Base-by-base conservation (phyloP, 1,284 basidiomycete genomes). In the Ganoderma sinense region DNA sequence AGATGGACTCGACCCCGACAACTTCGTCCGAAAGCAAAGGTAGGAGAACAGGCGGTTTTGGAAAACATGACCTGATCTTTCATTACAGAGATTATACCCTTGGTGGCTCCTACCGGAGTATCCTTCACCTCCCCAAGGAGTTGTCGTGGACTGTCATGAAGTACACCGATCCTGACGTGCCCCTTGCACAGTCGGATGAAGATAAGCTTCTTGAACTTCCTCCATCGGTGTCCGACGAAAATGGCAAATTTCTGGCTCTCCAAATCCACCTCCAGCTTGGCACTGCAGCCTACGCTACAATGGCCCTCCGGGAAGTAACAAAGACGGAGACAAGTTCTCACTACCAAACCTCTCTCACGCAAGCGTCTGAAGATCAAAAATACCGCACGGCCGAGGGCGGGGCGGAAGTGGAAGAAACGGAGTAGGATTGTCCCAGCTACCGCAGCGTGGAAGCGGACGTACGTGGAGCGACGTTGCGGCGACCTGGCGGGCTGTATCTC, bases 101-200 rank as follows among this genome's bases (percentile, higher is more conserved):
- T 33, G 91, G 91, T 66, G 98, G 98, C 8, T 96, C 97, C 0
- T 99, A 99, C 80, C 92, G 98, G 70, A 92, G 93, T 70, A 94
- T 99, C 67, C 81, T 99, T 66, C 95, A 97, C 75, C 84, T 92
- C 29, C 97, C 98, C 0, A 89, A 88, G 63, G 87, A 94, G 72
- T 83, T 98, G 51, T 88, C 90, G 0, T 98, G 95, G 94, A 84
- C 86, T 6, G 88, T 94, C 23, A 84, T 99, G 67, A 86, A 89
- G 65, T 99, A 99, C 82, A 97, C 96, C 8, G 95, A 99, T 79
- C 95, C 97, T 0, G 94, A 98, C 76, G 89, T 97, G 53, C 86
- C 95, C 11, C 88, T 99, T 36, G 93, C 94, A 2, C 96, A 97
- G 78, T 93, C 97, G 0, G 98, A 99, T 80, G 98, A 99, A 82